Evolutionary conservation across 2,329 filamentous ascomycete genomes (phyloP).

Genomic region (Lachnellula arida): DNA sequence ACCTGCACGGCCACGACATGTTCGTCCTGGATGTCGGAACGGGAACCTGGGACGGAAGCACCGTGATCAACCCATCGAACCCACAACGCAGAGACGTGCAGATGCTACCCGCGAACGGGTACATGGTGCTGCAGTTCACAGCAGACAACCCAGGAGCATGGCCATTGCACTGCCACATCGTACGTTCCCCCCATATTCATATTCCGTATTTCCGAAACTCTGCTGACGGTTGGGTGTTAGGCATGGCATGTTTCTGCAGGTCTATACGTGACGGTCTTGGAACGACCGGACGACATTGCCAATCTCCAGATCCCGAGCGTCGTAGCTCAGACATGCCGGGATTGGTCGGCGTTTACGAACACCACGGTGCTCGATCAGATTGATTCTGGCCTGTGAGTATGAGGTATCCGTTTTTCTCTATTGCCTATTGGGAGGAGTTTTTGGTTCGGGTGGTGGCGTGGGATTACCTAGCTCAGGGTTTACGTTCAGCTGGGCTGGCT

Average conservation of each 20-base stretch:
- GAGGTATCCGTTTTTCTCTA: too few species aligned
- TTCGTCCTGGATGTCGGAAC: conserved; percentile 54
- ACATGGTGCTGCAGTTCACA: conserved; percentile 42
- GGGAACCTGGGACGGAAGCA: conserved; percentile 22
- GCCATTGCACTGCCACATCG: conserved; percentile 47
- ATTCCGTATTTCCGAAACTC: not conserved
- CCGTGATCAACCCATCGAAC: conserved; percentile 40
- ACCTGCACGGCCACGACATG: conserved; percentile 68
- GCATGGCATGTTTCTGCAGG: conserved; percentile 44
- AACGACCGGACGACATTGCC: conserved; percentile 36
- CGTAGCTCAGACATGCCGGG: conserved; percentile 49
- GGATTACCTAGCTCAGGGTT: too few species aligned
- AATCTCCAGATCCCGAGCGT: conserved; percentile 43
- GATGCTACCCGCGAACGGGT: conserved; percentile 38
- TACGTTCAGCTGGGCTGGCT: too few species aligned
- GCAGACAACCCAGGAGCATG: conserved; percentile 50
- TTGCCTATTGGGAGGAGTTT: too few species aligned
- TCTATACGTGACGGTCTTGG: conserved; percentile 35
- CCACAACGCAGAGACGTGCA: conserved; percentile 48
- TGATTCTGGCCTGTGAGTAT: conserved; percentile 30
- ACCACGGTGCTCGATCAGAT: conserved; percentile 13
- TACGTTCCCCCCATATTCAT: not conserved
- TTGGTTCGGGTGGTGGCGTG: too few species aligned
- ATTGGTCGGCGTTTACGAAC: conserved; percentile 41
- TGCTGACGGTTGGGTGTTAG: conserved; percentile 28